Evolutionary conservation across 2,329 filamentous ascomycete genomes (phyloP), one percentile per base, ranked within the genome.

Genomic region (Emmonsiellopsis sp.): DNA sequence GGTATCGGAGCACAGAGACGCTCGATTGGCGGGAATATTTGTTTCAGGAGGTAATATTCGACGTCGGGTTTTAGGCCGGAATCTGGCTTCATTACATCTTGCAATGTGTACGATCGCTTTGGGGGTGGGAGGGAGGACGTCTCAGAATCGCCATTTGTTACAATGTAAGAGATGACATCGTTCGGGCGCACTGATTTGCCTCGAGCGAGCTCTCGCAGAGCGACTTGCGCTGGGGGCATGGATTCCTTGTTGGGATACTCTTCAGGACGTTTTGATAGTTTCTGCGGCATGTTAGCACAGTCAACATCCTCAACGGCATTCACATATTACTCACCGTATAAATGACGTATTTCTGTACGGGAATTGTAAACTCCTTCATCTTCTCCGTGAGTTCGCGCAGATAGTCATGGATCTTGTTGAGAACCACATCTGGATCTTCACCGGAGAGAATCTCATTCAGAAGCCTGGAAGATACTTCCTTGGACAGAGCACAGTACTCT

Each of bases 41-140:
- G 93, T 76, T 98, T 98, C 75, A 89, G 86, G 40, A 98, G 82
- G 70, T 98, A 98, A 81, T 91, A 97, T 67, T 98, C 93, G n/a
- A 96, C 81, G 65, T 98, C 93, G 2, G 91, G 89, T 54, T 85
- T 80, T 6, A 98, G 79, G 1, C 77, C 85, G 1, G 85, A 84
- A 60, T 87, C 87, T 13, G 82, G 66, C 65, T 93, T 94, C 55
- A 88, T 75, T 15, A 95, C 84, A 67, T 98, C 93, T 54, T 90
- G 85, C 1, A 89, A 85, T 5, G 87, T 85, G 68, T 89, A 92
- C 3, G 93, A 92, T 60, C 94, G 89, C 73, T 95, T 95, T 20
- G 93, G 87, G 2, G 89, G 75, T 66, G 72, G 41, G 75, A 86
- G 60, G 73, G 78, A 59, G 58, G 70, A 79, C 72, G 66, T 92